Percentiles rank a stretch among this genome's conserved stretches.
Conservation (phyloP, 1,284 basidiomycete species). For the Ustilago cynodontis region DNA sequence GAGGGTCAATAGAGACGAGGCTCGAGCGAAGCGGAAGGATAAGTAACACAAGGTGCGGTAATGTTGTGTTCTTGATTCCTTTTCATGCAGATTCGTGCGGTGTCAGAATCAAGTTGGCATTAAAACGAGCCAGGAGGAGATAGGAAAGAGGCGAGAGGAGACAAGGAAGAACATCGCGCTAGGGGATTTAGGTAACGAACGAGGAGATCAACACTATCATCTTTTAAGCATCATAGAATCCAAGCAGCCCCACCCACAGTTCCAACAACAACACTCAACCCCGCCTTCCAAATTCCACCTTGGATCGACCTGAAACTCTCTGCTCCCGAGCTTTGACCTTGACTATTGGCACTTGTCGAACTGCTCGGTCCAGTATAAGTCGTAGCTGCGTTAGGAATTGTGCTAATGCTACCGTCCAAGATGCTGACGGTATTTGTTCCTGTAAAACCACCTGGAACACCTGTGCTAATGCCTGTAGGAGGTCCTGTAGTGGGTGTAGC, state of each 20-base stretch:
- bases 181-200: no score
- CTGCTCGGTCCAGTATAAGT: constrained; percentile 33
- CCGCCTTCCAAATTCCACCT: neutral
- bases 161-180: neutral
- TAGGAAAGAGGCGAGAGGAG: neutral
- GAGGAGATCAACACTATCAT: no score
- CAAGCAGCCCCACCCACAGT: constrained; percentile 24
- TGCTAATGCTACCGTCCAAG: constrained; percentile 35
- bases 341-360: neutral
- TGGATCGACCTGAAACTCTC: neutral
- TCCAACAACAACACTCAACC: neutral
- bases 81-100: no score
- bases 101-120: no score
- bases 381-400: constrained; percentile 47
- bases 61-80: neutral
- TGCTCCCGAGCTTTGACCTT: neutral
- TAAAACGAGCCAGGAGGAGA: neutral
- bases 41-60: neutral
- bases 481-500: constrained; percentile 41
- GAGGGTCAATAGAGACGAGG: constrained; percentile 35
- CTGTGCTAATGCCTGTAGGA: constrained; percentile 34
- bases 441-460: constrained; percentile 39
- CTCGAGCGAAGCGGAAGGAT: neutral
- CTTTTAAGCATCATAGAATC: neutral
- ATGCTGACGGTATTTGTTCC: constrained; percentile 25